Base-by-base conservation (phyloP, 2,329 filamentous ascomycete genomes). In the Alternaria novae-zelandiae region DNA sequence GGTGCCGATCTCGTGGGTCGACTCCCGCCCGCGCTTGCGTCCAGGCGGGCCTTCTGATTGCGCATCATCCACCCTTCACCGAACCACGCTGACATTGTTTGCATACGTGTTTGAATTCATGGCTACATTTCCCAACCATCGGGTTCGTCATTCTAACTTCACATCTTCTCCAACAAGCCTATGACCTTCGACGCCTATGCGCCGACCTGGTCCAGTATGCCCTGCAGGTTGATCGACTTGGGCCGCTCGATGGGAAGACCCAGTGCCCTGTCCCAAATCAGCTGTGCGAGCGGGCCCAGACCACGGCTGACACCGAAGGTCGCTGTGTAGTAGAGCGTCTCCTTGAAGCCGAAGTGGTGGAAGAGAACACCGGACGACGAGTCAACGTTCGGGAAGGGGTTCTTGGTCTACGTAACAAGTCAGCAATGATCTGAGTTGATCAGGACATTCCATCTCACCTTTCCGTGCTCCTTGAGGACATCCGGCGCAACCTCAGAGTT, bases 311-410 rank as follows among this genome's bases (percentile, higher is more conserved):
- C 88, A 71, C 88, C 88, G 72, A 90, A 90, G 6, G 88, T 89
- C 10, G 88, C 88, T 15, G 88, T 90, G 84, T 98, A 99, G 86
- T 98, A 99, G 11, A 98, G 86, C 0, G 95, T 97, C 85, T 98
- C 93, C 80, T 92, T 91, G 89, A 99, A 97, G 62, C 95, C 96
- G 80, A 97, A 99, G 85, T 98, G 94, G 83, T 98, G 91, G 89
- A 99, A 98, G 53, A 99, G 87, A 6, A 98, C 94, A 68, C 96
- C 96, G 1, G 94, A 97, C 67, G 89, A 91, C 51, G 91, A 94
- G 82, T 99, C 96, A 66, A 99, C 96, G 80, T 99, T 99, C 69
- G 96, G 96, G 83, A 95, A 97, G 2, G 96, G 94, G 84, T 97
- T 97, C 87, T 97, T 97, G 71, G 94, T 97, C 90, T 86, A 57